Conservation (phyloP, 192 early-diverging fungal genomes). For the Entomortierella chlamydospora region DNA sequence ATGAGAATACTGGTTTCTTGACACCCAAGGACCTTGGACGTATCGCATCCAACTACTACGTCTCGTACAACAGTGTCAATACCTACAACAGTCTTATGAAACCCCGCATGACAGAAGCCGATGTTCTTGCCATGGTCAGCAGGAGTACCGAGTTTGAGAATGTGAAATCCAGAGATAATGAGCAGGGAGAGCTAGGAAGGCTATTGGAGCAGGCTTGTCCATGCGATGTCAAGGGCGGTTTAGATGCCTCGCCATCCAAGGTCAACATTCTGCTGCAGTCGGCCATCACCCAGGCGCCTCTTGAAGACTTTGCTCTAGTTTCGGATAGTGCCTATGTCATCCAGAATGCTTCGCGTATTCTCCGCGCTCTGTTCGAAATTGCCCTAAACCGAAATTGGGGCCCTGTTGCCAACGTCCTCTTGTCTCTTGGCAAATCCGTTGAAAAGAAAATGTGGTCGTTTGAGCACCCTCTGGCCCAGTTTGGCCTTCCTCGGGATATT, state of each 20-base stretch:
- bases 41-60: conserved; percentile 94
- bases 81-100: conserved; percentile 89
- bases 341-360: conserved; percentile 93
- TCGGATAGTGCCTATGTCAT: conserved; percentile 95
- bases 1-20: conserved; percentile 84
- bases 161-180: conserved; percentile 92
- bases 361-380: conserved; percentile 96
- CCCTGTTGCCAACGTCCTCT: conserved; percentile 77
- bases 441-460: conserved; percentile 94
- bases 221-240: conserved; percentile 90
- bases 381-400: conserved; percentile 93
- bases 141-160: conserved; percentile 94
- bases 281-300: conserved; percentile 77
- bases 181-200: conserved; percentile 81
- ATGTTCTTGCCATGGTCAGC: conserved; percentile 90
- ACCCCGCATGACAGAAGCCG: conserved; percentile 93
- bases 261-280: conserved; percentile 95
- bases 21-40: conserved; percentile 93
- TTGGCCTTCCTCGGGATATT: conserved; percentile 80
- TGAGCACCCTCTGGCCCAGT: conserved; percentile 90
- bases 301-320: conserved; percentile 95
- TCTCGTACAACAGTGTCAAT: conserved; percentile 88
- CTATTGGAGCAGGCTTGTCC: conserved; percentile 77
- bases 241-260: conserved; percentile 88
- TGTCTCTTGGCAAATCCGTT: conserved; percentile 88